Base-by-base conservation (phyloP, 371 early-diverging fungal genomes). In the Mortierella sp. region DNA sequence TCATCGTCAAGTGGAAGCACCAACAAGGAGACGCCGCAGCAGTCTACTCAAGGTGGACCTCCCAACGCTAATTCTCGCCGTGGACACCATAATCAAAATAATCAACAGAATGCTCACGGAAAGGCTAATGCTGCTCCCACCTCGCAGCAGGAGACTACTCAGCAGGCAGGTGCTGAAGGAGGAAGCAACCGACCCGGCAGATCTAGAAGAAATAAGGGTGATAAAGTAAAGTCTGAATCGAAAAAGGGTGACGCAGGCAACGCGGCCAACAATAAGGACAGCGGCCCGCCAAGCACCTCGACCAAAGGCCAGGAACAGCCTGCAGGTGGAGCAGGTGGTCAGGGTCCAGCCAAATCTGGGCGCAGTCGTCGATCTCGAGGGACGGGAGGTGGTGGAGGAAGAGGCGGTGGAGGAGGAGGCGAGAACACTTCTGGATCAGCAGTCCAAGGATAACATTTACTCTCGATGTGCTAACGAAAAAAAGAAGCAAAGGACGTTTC, bases 321-420 rank as follows among this genome's bases (percentile, higher is more conserved):
- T 11, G 70, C 51, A 5, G 57, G 50, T 18, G 70, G 69, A 44
- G n/a, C n/a, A n/a, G 67, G 70, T 21, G 25, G 66, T 55, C 68
- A 71, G 16, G 60, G 60, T 6, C 56, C 74, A 7, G 44, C 53
- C 45, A 72, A 72, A 7, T 47, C 60, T 16, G 64, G 68, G n/a
- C 72, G 77, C 15, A 62, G n/a, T 46, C 68, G 77, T 28, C 67
- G 77, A 7, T 44, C 53, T 21, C 77, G 77, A 21, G 77, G 77
- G 1, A 70, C 62, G 9, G 37, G 37, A 37, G 37, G 50, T 14
- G 53, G 53, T 53, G 21, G 53, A 1, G 75, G 66, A 14, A 4
- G 53, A 1, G 75, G 66, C 9, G 77, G 60, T 7, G 73, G 67
- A 6, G 72, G 66, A 23, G 60, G 60, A 23, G 66, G 65, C 21